Evolutionary conservation across 768 basidiomycete genomes (phyloP).

Genomic region (Obba rivulosa): DNA sequence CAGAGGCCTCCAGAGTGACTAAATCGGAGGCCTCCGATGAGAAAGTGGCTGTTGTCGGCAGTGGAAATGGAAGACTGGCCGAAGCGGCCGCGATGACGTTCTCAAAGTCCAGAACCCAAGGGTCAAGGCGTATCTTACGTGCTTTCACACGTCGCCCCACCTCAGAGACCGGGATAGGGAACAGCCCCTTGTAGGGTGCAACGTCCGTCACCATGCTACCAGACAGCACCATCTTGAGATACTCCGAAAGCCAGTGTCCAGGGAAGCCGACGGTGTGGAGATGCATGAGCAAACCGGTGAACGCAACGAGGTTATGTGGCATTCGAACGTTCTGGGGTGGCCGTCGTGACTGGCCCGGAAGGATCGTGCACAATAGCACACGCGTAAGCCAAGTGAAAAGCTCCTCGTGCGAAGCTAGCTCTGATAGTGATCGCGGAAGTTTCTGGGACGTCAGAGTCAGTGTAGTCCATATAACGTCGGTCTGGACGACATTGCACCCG

Average conservation of each 20-base stretch:
- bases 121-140: slow-evolving; percentile 16
- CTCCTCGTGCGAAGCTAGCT: slow-evolving; percentile 23
- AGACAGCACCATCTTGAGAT: slow-evolving; percentile 21
- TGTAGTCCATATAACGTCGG: slow-evolving; percentile 13
- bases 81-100: slow-evolving; percentile 16
- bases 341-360: slow-evolving; percentile 18
- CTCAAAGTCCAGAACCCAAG: slow-evolving; percentile 20
- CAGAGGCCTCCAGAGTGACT: slow-evolving; percentile 1
- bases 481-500: slow-evolving; percentile 19
- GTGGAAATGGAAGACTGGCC: slow-evolving; percentile 16
- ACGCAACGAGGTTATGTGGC: slow-evolving; percentile 31
- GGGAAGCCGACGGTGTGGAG: slow-evolving; percentile 31
- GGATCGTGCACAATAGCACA: slow-evolving; percentile 26
- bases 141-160: slow-evolving; percentile 8
- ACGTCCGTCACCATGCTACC: slow-evolving; percentile 23
- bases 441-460: neutral
- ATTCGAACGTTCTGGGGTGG: slow-evolving; percentile 23
- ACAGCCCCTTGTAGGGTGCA: slow-evolving; percentile 19
- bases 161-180: slow-evolving; percentile 23
- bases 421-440: slow-evolving; percentile 7
- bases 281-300: slow-evolving; percentile 27
- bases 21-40: slow-evolving; percentile 11
- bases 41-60: slow-evolving; percentile 10
- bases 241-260: slow-evolving; percentile 32
- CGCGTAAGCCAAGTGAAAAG: slow-evolving; percentile 29